Evolutionary conservation across 1,284 basidiomycete species (phyloP).

Genomic region (Cryptococcus jaspeensis): DNA sequence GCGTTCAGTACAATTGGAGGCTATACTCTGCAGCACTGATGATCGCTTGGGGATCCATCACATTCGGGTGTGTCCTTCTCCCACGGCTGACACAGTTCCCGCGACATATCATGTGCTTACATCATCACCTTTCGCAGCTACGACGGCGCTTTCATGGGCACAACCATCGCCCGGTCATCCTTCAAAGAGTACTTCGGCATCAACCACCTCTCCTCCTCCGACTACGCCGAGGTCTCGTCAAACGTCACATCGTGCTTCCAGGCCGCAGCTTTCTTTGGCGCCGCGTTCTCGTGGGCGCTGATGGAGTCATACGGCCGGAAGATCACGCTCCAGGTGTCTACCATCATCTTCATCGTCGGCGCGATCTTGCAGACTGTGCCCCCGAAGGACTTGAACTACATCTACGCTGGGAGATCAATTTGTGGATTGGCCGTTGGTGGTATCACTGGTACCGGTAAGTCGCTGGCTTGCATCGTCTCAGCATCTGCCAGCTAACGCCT

Average conservation of each 20-base stretch:
- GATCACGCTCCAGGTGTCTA: conserved; percentile 31
- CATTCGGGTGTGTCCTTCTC: not conserved
- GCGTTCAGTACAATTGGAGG: conserved; percentile 7
- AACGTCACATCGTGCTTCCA: conserved; percentile 52
- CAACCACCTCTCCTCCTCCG: conserved; percentile 23
- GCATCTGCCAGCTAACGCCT: conserved; percentile 47
- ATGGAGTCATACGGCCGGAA: conserved; percentile 37
- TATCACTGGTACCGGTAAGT: conserved; percentile 24
- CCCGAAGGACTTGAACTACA: conserved; percentile 25
- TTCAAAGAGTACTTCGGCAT: conserved; percentile 54
- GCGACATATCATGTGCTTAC: not conserved
- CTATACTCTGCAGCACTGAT: conserved; percentile 5
- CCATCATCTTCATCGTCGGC: conserved; percentile 45
- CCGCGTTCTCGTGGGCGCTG: conserved; percentile 23
- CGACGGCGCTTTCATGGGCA: conserved; percentile 56
- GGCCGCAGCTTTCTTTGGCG: conserved; percentile 48
- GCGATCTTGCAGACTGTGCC: conserved; percentile 41
- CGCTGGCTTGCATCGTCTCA: conserved; percentile 32
- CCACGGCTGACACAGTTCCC: not conserved
- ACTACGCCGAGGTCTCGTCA: conserved; percentile 26
- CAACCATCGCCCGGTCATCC: conserved; percentile 52
- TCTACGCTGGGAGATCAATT: conserved; percentile 46
- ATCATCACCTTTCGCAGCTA: conserved; percentile 30
- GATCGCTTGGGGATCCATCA: conserved; percentile 2
- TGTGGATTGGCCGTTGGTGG: conserved; percentile 45